phyloP scores from a whole-genome alignment of 305 asterid genomes.

The Fraxinus baroniana region DNA sequence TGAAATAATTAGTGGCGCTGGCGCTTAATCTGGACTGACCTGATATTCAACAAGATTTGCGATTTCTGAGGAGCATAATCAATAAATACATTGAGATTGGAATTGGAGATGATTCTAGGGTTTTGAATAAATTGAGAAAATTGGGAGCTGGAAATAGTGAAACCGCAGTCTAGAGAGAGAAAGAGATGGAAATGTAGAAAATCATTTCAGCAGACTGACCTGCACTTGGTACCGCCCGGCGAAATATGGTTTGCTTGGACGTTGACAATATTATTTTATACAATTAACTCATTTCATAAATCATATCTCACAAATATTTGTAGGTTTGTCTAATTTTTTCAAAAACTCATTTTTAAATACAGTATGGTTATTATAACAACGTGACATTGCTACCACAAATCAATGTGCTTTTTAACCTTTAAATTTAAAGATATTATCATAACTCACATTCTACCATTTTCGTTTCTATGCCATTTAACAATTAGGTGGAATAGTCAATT shows the following conservation, averaged over 20 bases:
- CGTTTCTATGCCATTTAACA: background rate
- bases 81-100: conserved; percentile 5
- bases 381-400: background rate
- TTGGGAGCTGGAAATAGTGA: conserved; percentile 17
- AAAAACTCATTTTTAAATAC: too few relatives aligned
- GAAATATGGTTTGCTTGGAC: background rate
- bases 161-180: background rate
- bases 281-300: background rate
- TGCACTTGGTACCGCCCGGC: background rate
- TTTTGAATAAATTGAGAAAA: conserved; percentile 14
- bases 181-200: background rate
- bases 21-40: conserved; percentile 25
- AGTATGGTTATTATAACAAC: background rate
- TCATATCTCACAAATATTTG: background rate
- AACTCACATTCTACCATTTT: too few relatives aligned
- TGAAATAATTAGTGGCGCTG: background rate
- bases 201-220: background rate
- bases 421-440: background rate
- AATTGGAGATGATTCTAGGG: conserved; percentile 24
- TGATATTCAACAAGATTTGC: conserved; percentile 21
- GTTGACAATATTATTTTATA: background rate
- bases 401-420: background rate
- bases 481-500: background rate
- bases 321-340: too few relatives aligned
- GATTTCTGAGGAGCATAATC: conserved; percentile 18